Conservation (phyloP, 2,329 filamentous ascomycete genomes). For the Rutstroemia sp. region DNA sequence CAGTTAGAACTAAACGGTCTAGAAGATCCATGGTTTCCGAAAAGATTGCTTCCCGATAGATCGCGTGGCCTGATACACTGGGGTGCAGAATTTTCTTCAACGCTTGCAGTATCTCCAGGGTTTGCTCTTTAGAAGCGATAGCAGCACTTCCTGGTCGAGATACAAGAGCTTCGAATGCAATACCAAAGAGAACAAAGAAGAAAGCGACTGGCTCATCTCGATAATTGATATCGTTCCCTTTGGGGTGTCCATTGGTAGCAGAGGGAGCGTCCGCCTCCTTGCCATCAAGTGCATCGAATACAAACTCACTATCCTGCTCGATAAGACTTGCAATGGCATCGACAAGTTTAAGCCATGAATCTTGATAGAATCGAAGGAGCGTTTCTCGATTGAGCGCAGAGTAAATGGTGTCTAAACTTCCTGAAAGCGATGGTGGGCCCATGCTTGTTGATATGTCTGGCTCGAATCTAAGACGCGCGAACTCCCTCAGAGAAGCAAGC, state of each 20-base stretch:
- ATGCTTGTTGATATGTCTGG: constrained; percentile 92
- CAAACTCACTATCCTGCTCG: constrained; percentile 94
- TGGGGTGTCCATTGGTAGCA: constrained; percentile 39
- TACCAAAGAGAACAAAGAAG: constrained; percentile 95
- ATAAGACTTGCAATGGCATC: constrained; percentile 96
- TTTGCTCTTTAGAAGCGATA: constrained; percentile 68
- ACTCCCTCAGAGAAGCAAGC: constrained; percentile 88
- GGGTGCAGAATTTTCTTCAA: constrained; percentile 93
- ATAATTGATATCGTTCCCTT: constrained; percentile 84
- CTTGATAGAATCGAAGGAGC: constrained; percentile 89
- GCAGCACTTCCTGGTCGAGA: constrained; percentile 63
- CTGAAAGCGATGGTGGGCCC: constrained; percentile 71
- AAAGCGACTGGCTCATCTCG: constrained; percentile 96
- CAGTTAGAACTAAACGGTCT: constrained; percentile 85
- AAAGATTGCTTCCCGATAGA: constrained; percentile 93
- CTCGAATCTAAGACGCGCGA: constrained; percentile 87
- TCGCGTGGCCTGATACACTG: constrained; percentile 89
- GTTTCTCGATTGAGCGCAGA: constrained; percentile 92
- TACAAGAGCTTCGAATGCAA: constrained; percentile 92
- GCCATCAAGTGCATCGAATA: constrained; percentile 92
- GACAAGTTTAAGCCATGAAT: constrained; percentile 92
- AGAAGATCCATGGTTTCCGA: constrained; percentile 95
- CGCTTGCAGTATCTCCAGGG: constrained; percentile 80
- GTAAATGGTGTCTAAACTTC: constrained; percentile 88
- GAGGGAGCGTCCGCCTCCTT: constrained; percentile 48